Evolutionary conservation across 73 alveolate species (phyloP).

Genomic region (Diophrys appendiculata): DNA sequence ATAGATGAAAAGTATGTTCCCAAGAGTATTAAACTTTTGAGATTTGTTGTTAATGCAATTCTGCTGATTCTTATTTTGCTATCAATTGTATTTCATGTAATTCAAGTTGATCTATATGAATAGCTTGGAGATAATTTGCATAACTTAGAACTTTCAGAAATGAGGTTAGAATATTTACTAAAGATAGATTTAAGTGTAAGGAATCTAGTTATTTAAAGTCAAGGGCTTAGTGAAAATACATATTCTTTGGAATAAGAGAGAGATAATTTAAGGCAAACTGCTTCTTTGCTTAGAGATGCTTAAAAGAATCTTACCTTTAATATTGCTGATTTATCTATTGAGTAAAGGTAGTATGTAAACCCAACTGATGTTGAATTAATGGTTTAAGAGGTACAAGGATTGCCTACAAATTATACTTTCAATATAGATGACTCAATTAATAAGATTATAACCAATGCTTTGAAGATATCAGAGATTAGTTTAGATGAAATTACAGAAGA

Average conservation of each 20-base stretch:
- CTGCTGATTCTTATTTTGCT: neutral
- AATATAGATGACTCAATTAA: conserved; percentile 43
- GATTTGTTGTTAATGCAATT: neutral
- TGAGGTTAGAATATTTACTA: no score
- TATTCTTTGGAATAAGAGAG: neutral
- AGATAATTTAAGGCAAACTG: neutral
- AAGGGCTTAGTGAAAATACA: neutral
- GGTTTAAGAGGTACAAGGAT: neutral
- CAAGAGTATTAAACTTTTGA: conserved; percentile 5
- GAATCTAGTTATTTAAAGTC: no score
- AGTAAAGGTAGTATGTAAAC: neutral
- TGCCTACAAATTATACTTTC: conserved; percentile 12
- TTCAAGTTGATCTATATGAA: no score
- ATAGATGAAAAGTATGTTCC: conserved; percentile 56
- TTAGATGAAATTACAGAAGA: conserved; percentile 18
- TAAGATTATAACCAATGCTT: conserved; percentile 45
- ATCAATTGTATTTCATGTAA: no score
- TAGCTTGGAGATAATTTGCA: no score
- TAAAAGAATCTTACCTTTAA: neutral
- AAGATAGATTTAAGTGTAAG: no score
- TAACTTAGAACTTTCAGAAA: no score
- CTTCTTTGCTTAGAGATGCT: neutral
- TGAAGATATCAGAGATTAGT: conserved; percentile 9
- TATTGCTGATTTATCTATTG: neutral
- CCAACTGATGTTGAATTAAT: conserved; percentile 8